A percentile compares a stretch with the other conserved stretches of the same genome.
phyloP scores from a whole-genome alignment of 768 basidiomycete species.

The Suillus cothurnatus region DNA sequence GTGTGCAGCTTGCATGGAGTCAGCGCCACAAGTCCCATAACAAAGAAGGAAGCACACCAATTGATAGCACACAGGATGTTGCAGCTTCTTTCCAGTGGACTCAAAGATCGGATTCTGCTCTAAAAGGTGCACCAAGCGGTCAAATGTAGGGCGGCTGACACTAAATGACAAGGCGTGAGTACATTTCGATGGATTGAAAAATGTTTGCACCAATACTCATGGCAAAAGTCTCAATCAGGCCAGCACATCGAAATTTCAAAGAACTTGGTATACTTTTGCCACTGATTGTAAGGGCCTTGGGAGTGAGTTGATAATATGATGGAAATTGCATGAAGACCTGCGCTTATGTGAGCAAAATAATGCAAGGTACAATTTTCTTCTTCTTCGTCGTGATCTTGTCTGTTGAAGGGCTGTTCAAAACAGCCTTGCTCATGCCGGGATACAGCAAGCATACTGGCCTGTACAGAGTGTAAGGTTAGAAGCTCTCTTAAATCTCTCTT shows the following conservation, averaged over 20 bases:
- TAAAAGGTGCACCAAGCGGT: no score
- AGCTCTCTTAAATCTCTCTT: no score
- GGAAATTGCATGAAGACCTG: neutral
- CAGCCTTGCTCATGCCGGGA: no score
- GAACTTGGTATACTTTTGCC: neutral
- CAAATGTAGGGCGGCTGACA: conserved; percentile 15
- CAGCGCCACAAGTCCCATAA: conserved; percentile 21
- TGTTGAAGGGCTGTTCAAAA: no score
- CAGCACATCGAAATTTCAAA: conserved; percentile 1
- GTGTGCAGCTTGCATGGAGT: conserved; percentile 13
- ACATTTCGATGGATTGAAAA: neutral
- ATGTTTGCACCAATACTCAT: neutral
- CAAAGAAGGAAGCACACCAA: conserved; percentile 24
- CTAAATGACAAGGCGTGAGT: neutral
- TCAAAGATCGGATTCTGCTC: no score
- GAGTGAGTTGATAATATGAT: neutral
- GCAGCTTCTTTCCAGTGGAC: conserved; percentile 17
- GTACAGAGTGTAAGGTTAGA: no score
- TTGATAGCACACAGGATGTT: conserved; percentile 25
- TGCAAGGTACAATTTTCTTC: neutral
- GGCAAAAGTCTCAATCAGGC: conserved; percentile 2
- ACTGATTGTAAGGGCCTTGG: neutral
- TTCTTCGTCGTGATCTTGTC: no score
- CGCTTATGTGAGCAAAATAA: neutral
- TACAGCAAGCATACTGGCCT: no score